Conservation (phyloP, 2,329 filamentous ascomycete genomes). For the Byssochlamys sp. region DNA sequence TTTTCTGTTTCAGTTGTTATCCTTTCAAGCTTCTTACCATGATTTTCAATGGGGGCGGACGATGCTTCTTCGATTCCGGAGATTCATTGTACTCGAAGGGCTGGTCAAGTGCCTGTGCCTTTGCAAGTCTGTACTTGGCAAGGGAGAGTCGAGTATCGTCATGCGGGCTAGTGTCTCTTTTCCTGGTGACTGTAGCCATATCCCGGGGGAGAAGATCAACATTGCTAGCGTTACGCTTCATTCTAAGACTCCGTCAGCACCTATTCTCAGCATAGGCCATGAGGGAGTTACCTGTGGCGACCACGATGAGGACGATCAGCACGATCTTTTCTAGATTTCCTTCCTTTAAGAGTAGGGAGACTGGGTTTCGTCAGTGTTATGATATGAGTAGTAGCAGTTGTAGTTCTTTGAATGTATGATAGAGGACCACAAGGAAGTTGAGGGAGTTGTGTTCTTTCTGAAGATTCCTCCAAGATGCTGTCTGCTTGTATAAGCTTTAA, state of each 20-base stretch:
- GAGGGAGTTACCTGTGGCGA: not conserved
- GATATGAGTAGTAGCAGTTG: not conserved
- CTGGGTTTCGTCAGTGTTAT: not conserved
- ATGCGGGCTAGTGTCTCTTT: not conserved
- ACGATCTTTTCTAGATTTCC: not conserved
- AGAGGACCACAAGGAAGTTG: not conserved
- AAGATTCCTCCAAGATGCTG: not conserved
- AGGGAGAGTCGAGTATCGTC: not conserved
- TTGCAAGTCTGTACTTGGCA: not conserved
- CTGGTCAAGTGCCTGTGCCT: not conserved
- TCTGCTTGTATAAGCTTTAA: not conserved
- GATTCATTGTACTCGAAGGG: not conserved
- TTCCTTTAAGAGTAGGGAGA: constrained; percentile 1
- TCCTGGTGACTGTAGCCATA: not conserved
- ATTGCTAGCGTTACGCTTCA: not conserved
- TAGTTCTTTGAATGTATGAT: not conserved
- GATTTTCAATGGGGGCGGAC: not conserved
- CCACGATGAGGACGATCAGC: not conserved
- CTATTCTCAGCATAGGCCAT: not conserved
- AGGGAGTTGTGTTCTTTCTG: not conserved
- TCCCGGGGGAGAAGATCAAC: not conserved
- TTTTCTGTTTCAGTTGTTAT: not conserved
- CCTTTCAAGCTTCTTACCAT: not conserved
- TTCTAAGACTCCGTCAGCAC: not conserved
- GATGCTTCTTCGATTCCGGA: not conserved